Evolutionary conservation across 2,329 filamentous ascomycete species (phyloP).

Genomic region (Ceratocystis eucalypticola): DNA sequence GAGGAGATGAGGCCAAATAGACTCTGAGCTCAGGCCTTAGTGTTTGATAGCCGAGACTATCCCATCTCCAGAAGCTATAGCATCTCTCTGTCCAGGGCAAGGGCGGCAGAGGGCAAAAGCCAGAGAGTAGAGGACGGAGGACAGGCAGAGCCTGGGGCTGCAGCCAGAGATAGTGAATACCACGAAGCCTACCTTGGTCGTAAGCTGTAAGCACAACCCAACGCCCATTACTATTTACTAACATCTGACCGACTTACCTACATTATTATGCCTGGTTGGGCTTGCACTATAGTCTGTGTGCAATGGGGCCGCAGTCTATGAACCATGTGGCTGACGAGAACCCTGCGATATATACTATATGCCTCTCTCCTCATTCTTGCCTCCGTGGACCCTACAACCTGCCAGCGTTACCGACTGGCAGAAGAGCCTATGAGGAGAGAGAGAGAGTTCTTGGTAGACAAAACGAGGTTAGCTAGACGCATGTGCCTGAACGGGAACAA

Average conservation of each 20-base stretch:
- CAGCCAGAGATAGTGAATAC: too few species aligned
- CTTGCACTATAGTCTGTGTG: background rate
- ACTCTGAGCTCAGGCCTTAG: background rate
- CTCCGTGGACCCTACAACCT: background rate
- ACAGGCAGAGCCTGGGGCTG: too few species aligned
- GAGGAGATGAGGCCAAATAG: background rate
- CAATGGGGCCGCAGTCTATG: background rate
- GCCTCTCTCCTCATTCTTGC: background rate
- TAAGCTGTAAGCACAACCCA: background rate
- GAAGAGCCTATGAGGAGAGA: background rate
- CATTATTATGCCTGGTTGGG: background rate
- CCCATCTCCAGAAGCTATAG: background rate
- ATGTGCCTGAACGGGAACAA: background rate
- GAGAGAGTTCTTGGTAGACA: too few species aligned
- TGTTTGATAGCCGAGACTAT: background rate
- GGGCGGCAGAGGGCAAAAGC: too few species aligned
- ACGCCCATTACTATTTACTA: background rate
- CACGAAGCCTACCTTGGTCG: background rate
- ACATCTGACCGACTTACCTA: background rate
- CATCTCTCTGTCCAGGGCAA: background rate
- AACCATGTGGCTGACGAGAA: background rate
- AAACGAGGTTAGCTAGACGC: background rate
- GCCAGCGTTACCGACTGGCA: background rate
- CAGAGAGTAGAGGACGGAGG: too few species aligned
- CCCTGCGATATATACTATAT: background rate